A percentile compares a stretch with the other conserved stretches of the same genome.
Conservation (phyloP, 257 asterid species). For the Eucommia ulmoides region DNA sequence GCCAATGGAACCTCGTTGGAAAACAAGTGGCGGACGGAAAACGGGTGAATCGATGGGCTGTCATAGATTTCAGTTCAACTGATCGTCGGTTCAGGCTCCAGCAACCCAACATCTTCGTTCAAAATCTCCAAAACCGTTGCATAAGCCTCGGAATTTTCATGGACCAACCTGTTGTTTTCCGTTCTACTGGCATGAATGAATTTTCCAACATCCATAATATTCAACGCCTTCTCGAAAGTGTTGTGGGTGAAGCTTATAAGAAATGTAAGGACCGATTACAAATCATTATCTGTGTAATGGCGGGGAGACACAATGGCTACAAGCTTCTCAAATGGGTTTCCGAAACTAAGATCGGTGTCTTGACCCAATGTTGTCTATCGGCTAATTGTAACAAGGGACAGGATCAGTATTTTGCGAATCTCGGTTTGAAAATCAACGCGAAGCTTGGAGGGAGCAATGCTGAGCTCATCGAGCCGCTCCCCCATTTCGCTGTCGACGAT, state of each 20-base stretch:
- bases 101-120: conserved; percentile 12
- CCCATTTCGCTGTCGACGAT: conserved; percentile 26
- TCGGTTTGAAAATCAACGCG: conserved; percentile 56
- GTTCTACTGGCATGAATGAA: conserved; percentile 17
- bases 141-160: conserved; percentile 28
- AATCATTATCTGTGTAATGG: conserved; percentile 49
- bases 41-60: conserved; percentile 46
- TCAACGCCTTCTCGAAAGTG: conserved; percentile 19
- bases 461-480: conserved; percentile 29
- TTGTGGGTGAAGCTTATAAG: conserved; percentile 15
- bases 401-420: conserved; percentile 52
- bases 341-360: conserved; percentile 39
- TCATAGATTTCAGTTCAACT: conserved; percentile 32
- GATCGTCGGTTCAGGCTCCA: no score
- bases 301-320: conserved; percentile 36
- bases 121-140: conserved; percentile 19
- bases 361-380: conserved; percentile 55
- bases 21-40: conserved; percentile 32
- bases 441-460: conserved; percentile 63
- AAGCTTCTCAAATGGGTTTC: conserved; percentile 55
- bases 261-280: conserved; percentile 23
- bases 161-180: conserved; percentile 26
- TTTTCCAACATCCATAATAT: conserved; percentile 19
- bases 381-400: conserved; percentile 13
- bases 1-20: conserved; percentile 55